These are phyloP conservation scores for Teunomyces tritomae DNA, from an alignment of 805 yeast species.

Conservation along the genomic window DNA sequence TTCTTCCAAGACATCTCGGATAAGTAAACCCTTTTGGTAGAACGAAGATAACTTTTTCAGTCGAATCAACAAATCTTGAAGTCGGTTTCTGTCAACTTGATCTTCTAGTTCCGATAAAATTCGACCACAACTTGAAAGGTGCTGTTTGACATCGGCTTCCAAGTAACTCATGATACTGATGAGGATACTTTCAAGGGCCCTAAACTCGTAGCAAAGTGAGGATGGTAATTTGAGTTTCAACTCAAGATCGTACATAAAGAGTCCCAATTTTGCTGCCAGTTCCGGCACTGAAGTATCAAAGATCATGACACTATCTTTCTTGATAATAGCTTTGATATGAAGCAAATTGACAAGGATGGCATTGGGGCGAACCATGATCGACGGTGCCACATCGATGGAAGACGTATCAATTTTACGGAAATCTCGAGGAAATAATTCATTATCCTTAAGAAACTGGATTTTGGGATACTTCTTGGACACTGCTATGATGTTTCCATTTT, in stretches of 20 bases:
- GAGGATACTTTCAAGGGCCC: constrained; percentile 78
- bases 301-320: constrained; percentile 71
- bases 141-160: constrained; percentile 69
- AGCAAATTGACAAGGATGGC: constrained; percentile 80
- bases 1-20: constrained; percentile 80
- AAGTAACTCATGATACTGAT: constrained; percentile 76
- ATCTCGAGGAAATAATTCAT: constrained; percentile 81
- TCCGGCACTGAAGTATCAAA: constrained; percentile 73
- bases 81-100: constrained; percentile 70
- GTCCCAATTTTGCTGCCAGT: constrained; percentile 69
- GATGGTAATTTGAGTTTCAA: constrained; percentile 52
- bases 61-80: constrained; percentile 69
- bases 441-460: constrained; percentile 64
- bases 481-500: constrained; percentile 62
- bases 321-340: constrained; percentile 88
- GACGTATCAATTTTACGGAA: constrained; percentile 77
- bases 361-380: constrained; percentile 73
- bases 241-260: constrained; percentile 82
- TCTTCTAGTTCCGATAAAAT: constrained; percentile 72
- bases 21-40: constrained; percentile 71
- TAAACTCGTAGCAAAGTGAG: constrained; percentile 60
- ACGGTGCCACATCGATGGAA: constrained; percentile 79
- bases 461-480: constrained; percentile 74
- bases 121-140: constrained; percentile 55
- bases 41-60: constrained; percentile 71